Evolutionary conservation across 2,329 filamentous ascomycete species (phyloP).

Genomic region (Penicillium vulpinum): DNA sequence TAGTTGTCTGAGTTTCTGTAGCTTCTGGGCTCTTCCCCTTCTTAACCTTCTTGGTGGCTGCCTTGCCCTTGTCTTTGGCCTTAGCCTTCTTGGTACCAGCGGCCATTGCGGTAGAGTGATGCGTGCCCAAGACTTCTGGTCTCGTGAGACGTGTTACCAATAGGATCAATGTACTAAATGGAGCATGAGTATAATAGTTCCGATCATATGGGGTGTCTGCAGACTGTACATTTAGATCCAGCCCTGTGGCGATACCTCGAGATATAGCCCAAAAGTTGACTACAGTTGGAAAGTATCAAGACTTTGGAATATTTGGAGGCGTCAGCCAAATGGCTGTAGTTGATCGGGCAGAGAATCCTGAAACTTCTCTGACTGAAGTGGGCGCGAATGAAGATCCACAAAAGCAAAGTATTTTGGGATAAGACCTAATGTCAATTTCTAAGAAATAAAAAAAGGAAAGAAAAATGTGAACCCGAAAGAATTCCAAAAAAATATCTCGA

Average conservation of each 20-base stretch:
- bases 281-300: conserved; percentile 22
- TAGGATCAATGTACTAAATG: conserved; percentile 23
- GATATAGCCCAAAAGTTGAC: conserved; percentile 33
- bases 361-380: conserved; percentile 24
- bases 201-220: conserved; percentile 31
- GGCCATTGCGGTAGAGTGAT: conserved; percentile 32
- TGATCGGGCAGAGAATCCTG: conserved; percentile 23
- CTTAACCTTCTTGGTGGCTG: conserved; percentile 35
- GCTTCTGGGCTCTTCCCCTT: conserved; percentile 35
- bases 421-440: conserved; percentile 26
- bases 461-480: conserved; percentile 3
- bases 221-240: conserved; percentile 36
- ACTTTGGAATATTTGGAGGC: conserved; percentile 18
- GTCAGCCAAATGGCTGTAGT: conserved; percentile 17
- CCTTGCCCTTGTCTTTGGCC: conserved; percentile 31
- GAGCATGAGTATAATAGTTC: conserved; percentile 29
- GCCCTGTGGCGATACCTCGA: conserved; percentile 29
- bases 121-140: conserved; percentile 32
- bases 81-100: conserved; percentile 34
- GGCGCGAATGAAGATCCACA: conserved; percentile 39
- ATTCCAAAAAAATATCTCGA: conserved; percentile 14
- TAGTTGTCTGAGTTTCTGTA: conserved; percentile 25
- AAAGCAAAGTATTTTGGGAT: conserved; percentile 25
- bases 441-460: conserved; percentile 10
- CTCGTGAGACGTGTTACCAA: conserved; percentile 34